Conservation (phyloP, 306 rosid genomes). For the Malus sylvestris region DNA sequence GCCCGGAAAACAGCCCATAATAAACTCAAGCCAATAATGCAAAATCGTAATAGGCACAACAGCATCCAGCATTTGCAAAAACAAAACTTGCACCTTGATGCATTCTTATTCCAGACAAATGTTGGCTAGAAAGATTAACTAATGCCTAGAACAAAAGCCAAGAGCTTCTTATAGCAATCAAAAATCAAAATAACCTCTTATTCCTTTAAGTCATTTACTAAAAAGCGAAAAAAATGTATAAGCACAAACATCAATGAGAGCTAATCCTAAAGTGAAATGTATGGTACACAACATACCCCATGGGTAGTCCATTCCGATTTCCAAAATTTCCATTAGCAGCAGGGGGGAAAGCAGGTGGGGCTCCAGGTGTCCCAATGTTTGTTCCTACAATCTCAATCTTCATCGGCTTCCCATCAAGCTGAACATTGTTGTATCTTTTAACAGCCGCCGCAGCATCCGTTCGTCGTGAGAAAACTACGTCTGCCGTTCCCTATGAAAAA, state of each 20-base stretch:
- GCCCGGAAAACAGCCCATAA: not conserved
- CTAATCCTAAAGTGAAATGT: not conserved
- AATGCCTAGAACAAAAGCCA: not conserved
- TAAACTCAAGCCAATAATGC: not conserved
- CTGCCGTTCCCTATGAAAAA: conserved; percentile 82
- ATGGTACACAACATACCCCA: conserved; percentile 37
- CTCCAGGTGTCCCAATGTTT: conserved; percentile 54
- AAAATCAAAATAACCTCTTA: not conserved
- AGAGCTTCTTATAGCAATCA: not conserved
- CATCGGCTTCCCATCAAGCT: conserved; percentile 91
- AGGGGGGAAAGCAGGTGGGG: conserved; percentile 23
- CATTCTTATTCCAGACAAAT: not conserved
- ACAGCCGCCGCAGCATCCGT: conserved; percentile 86
- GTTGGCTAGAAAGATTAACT: not conserved
- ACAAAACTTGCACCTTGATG: not conserved
- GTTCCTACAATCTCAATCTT: conserved; percentile 91
- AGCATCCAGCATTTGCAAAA: not conserved
- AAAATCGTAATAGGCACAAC: not conserved
- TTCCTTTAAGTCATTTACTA: not conserved
- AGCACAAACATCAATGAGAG: not conserved
- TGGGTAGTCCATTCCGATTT: conserved; percentile 46
- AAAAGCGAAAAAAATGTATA: not conserved
- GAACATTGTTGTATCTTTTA: conserved; percentile 89
- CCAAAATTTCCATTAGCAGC: conserved; percentile 41
- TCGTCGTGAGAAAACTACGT: conserved; percentile 75